Evolutionary conservation across 768 basidiomycete species (phyloP), one percentile per base, ranked within the genome.

Genomic region (Tulasnella sp.): DNA sequence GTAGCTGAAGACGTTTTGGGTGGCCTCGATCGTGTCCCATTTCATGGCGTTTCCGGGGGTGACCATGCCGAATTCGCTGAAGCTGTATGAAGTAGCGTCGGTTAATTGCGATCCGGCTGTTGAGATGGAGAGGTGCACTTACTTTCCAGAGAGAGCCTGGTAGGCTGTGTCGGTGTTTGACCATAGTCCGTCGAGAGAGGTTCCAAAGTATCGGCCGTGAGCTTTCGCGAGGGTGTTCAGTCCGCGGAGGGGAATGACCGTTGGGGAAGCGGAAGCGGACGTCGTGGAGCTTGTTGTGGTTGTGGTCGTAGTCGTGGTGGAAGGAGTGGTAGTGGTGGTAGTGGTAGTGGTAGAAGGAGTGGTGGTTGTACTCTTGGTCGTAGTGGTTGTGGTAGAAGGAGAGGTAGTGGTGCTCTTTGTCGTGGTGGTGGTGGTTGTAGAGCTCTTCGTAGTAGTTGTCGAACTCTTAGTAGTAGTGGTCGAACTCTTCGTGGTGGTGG

Each of bases 161-260:
- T 73, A 73, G 44, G 42, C 59, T 17, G 44, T 29, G 41, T 70
- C 72, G 17, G 11, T 69, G 44, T 73, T 73, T 17, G 34, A 37
- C 67, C 67, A 69, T 8, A 73, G 41, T 41, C 47, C 67, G 34
- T 73, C 72, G 36, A 35, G 17, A 19, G 72, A 70, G 22, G 72
- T 73, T 16, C 72, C 72, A 62, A 73, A 73, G 59, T 73, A 73
- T 22, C 72, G 69, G n/a, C 67, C 67, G 8, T 73, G 34, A n/a
- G 72, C 72, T 12, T 64, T 47, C 34, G 72, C 72, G 17, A 73
- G 72, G 11, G 36, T 9, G 67, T 73, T 52, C 6, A 73, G 68
- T 26, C 62, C 47, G 7, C 52, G 40, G n/a, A 73, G 68, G 1
- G 40, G 71, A 59, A 65, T 65, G 16, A 39, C 62, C 22, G 37